A percentile compares a stretch with the other conserved stretches of the same genome.
phyloP scores from a whole-genome alignment of 805 yeast species.

The Diddensiella santjacobensis region DNA sequence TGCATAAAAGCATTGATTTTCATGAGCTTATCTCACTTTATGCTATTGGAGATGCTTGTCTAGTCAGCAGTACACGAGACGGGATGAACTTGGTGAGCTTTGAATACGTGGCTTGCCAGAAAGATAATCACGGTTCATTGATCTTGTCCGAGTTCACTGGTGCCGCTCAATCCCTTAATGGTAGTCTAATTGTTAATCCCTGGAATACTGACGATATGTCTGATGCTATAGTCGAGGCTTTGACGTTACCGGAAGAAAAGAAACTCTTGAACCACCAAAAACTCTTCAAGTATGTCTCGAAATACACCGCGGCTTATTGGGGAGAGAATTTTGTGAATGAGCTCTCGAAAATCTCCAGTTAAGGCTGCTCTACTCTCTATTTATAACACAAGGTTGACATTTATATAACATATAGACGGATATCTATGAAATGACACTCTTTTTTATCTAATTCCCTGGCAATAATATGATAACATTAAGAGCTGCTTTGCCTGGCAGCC shows the following conservation, averaged over 20 bases:
- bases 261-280: constrained; percentile 72
- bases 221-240: constrained; percentile 77
- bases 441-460: too few relatives aligned
- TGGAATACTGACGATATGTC: constrained; percentile 97
- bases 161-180: constrained; percentile 97
- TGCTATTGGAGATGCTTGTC: constrained; percentile 80
- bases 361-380: too few relatives aligned
- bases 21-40: constrained; percentile 89
- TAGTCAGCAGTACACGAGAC: constrained; percentile 92
- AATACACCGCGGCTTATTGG: constrained; percentile 96
- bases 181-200: constrained; percentile 90
- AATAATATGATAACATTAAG: too few relatives aligned
- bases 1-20: constrained; percentile 89
- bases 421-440: too few relatives aligned
- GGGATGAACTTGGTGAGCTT: constrained; percentile 97
- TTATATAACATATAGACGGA: too few relatives aligned
- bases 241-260: constrained; percentile 82
- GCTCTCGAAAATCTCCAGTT: constrained; percentile 34
- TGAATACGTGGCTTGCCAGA: constrained; percentile 96
- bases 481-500: constrained; percentile 14
- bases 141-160: constrained; percentile 95
- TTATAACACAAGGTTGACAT: too few relatives aligned
- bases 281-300: constrained; percentile 80
- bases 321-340: constrained; percentile 94
- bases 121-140: constrained; percentile 76